phyloP scores from a whole-genome alignment of 192 early-diverging fungal genomes.

The Entophlyctis helioformis region DNA sequence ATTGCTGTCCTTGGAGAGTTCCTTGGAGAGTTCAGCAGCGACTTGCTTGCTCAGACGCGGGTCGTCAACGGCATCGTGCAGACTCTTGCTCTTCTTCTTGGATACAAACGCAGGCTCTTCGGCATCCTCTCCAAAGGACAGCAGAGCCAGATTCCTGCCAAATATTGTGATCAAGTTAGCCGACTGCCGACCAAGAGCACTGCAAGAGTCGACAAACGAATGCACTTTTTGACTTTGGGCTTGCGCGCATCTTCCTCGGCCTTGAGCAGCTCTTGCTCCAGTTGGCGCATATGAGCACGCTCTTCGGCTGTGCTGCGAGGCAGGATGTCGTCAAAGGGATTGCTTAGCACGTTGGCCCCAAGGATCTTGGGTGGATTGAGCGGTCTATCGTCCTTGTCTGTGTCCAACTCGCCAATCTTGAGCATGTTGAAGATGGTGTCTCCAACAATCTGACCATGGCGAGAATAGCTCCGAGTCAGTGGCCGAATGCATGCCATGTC shows the following conservation, averaged over 20 bases:
- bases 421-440: constrained; percentile 85
- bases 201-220: neutral
- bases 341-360: constrained; percentile 55
- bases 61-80: constrained; percentile 60
- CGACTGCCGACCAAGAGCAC: constrained; percentile 1
- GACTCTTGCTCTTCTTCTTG: constrained; percentile 50
- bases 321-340: constrained; percentile 87
- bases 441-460: constrained; percentile 53
- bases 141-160: constrained; percentile 53
- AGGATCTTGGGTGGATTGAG: constrained; percentile 59
- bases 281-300: constrained; percentile 17
- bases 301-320: constrained; percentile 48
- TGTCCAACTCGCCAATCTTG: constrained; percentile 70
- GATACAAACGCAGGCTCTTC: constrained; percentile 32
- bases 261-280: constrained; percentile 17
- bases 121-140: constrained; percentile 86
- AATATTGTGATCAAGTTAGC: constrained; percentile 1
- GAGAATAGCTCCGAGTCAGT: too few relatives aligned
- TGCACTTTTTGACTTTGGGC: constrained; percentile 52
- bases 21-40: constrained; percentile 1
- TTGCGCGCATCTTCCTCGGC: constrained; percentile 9
- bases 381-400: constrained; percentile 71
- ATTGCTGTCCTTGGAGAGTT: neutral
- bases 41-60: constrained; percentile 14
- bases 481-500: neutral